A percentile compares a stretch with the other conserved stretches of the same genome.
These are phyloP conservation scores for Keithomyces neogunnii DNA, from an alignment of 2,329 filamentous ascomycete species.

Conservation along the genomic window DNA sequence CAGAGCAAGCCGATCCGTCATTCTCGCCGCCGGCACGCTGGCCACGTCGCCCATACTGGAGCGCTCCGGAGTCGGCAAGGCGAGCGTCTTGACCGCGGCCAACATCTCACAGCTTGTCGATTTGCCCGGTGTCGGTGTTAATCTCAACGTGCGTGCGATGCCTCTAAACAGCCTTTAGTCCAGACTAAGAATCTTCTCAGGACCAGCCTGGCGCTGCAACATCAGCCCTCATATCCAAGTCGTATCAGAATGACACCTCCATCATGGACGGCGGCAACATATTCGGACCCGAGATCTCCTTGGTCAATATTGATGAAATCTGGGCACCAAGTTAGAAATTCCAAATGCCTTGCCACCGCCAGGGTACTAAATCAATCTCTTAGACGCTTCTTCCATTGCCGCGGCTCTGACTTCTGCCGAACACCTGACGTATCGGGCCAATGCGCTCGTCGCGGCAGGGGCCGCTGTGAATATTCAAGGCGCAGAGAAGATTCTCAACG, in stretches of 20 bases:
- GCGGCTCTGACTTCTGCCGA: conserved; percentile 1
- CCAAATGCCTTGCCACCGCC: no score
- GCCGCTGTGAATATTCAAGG: conserved; percentile 13
- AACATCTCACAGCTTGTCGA: conserved; percentile 40
- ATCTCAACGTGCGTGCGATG: conserved; percentile 11
- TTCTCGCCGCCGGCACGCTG: conserved; percentile 11
- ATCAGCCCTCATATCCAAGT: conserved; percentile 10
- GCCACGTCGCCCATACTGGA: conserved; percentile 33
- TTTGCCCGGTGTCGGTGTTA: conserved; percentile 43
- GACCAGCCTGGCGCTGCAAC: conserved; percentile 14
- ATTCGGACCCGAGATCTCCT: conserved; percentile 14
- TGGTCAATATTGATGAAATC: conserved; percentile 14
- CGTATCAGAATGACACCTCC: conserved; percentile 13
- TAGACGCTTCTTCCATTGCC: conserved; percentile 2
- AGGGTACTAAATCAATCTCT: background rate
- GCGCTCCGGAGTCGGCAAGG: conserved; percentile 44
- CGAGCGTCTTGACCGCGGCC: conserved; percentile 33
- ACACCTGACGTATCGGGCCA: conserved; percentile 9
- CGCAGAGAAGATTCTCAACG: conserved; percentile 12
- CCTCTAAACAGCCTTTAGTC: background rate
- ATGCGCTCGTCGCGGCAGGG: conserved; percentile 12
- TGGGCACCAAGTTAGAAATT: conserved; percentile 8
- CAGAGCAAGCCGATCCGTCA: conserved; percentile 6
- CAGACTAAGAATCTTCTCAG: background rate
- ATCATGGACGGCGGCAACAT: conserved; percentile 10